Base-by-base conservation (phyloP, 441 rosid species). In the Viola pubescens region DNA sequence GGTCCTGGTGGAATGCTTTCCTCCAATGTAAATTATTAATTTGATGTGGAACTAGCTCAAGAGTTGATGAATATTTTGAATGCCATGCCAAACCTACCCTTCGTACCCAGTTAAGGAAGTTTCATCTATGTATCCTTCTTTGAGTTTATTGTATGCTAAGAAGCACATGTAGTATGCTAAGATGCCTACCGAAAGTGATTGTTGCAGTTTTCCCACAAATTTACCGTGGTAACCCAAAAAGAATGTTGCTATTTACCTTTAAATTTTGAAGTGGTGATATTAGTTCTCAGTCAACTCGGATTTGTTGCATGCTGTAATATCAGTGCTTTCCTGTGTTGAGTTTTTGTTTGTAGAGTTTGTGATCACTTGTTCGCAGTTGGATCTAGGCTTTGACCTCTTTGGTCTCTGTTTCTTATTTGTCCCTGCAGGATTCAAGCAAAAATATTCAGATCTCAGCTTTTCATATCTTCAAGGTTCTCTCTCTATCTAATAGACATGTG, bases 371-470 rank as follows among this genome's bases (percentile, higher is more conserved):
- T 7, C 5, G 1, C 0, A 13, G 48, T 16, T 41, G 9, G 41
- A 0, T 4, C 42, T 42, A 26, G 34, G 13, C 10, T 4, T 1
- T 16, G 40, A 13, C 42, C 34, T 52, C 43, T 13, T 6, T 46
- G n/a, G n/a, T 46, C 16, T 13, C 11, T 40, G 45, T 8, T 37
- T n/a, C 51, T 66, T 73, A 16, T 61, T 59, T 68, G 54, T 58
- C 26, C 73, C 70, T 57, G 69, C 87, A 94, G 97, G 98, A 94
- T 68, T 82, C 97, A 0, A 94, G 97, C 86, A 88, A 86, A 79
- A 94, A 88, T 62, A 94, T 94, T 62, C 96, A 83, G 75, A 81
- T 87, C 52, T 77, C 89, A 5, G 97, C 98, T 70, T 94, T 94
- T 73, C 96, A 94, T 79, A 89, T 94, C 74, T 94, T 94, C 75